Evolutionary conservation across 306 rosid genomes (phyloP).

Genomic region (Ormosia semicastrata): DNA sequence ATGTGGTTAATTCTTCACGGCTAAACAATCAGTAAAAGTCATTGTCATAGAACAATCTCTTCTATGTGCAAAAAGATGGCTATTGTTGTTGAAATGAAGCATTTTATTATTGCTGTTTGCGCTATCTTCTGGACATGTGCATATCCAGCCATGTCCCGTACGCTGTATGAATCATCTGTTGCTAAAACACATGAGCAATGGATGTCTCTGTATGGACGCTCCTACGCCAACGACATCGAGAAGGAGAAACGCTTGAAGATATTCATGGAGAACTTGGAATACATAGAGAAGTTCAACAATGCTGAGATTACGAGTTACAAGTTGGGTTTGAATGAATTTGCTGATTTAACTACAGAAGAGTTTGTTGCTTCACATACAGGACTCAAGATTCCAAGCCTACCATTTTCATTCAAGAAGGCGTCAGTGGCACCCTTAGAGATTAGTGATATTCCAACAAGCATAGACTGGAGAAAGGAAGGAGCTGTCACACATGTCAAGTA

Average conservation of each 20-base stretch:
- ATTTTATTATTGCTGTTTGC: neutral
- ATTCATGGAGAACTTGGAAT: constrained; percentile 32
- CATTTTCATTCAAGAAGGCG: too few species aligned
- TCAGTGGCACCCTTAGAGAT: too few species aligned
- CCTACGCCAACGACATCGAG: constrained; percentile 17
- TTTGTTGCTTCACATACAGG: constrained; percentile 23
- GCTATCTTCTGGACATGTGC: constrained; percentile 16
- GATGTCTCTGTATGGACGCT: constrained; percentile 17
- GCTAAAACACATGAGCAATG: constrained; percentile 27
- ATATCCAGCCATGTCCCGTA: constrained; percentile 25
- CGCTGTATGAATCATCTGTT: constrained; percentile 24
- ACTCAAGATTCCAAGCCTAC: too few species aligned
- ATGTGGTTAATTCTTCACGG: too few species aligned
- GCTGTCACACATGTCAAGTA: neutral
- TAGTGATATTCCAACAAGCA: neutral
- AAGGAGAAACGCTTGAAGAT: constrained; percentile 31
- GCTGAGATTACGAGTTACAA: constrained; percentile 34
- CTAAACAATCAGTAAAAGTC: neutral
- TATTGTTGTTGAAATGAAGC: neutral
- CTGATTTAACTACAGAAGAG: constrained; percentile 46
- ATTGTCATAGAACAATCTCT: neutral
- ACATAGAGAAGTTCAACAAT: constrained; percentile 28
- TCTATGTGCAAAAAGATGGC: constrained; percentile 13
- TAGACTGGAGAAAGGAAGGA: neutral
- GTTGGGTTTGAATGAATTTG: constrained; percentile 32